phyloP scores from a whole-genome alignment of 1,139 yeast species.

The Sugiyamaella paludigena region DNA sequence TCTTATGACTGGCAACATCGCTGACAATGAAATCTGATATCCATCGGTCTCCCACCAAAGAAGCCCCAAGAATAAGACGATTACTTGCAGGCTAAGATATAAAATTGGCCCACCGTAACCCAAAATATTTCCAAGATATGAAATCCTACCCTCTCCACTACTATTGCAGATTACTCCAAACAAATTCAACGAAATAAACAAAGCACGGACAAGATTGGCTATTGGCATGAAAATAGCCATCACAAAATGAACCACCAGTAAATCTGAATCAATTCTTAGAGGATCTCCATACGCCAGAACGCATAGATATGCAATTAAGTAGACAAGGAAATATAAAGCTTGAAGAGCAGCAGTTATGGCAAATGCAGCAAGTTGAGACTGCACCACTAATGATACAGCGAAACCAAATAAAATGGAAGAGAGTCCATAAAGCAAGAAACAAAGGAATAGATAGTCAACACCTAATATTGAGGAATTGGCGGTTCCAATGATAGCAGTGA shows the following conservation, averaged over 20 bases:
- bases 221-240: slow-evolving; percentile 36
- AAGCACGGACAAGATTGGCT: slow-evolving; percentile 32
- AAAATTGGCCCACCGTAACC: slow-evolving; percentile 41
- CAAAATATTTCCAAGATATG: slow-evolving; percentile 33
- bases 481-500: slow-evolving; percentile 32
- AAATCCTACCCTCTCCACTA: slow-evolving; percentile 24
- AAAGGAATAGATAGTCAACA: slow-evolving; percentile 36
- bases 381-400: slow-evolving; percentile 35
- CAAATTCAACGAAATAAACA: slow-evolving; percentile 37
- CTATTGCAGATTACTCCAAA: slow-evolving; percentile 36
- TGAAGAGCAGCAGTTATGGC: slow-evolving; percentile 38
- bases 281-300: slow-evolving; percentile 36
- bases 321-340: slow-evolving; percentile 35
- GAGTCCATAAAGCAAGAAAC: slow-evolving; percentile 35
- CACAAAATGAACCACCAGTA: slow-evolving; percentile 32
- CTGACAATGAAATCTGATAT: slow-evolving; percentile 18
- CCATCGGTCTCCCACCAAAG: slow-evolving; percentile 40
- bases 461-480: slow-evolving; percentile 28
- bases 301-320: slow-evolving; percentile 36
- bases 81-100: slow-evolving; percentile 33
- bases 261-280: slow-evolving; percentile 24
- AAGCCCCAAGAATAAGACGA: slow-evolving; percentile 28
- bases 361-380: slow-evolving; percentile 40
- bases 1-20: neutral
- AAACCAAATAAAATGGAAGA: slow-evolving; percentile 35